phyloP scores from a whole-genome alignment of 2,329 filamentous ascomycete species.

The Venturia pyrina region DNA sequence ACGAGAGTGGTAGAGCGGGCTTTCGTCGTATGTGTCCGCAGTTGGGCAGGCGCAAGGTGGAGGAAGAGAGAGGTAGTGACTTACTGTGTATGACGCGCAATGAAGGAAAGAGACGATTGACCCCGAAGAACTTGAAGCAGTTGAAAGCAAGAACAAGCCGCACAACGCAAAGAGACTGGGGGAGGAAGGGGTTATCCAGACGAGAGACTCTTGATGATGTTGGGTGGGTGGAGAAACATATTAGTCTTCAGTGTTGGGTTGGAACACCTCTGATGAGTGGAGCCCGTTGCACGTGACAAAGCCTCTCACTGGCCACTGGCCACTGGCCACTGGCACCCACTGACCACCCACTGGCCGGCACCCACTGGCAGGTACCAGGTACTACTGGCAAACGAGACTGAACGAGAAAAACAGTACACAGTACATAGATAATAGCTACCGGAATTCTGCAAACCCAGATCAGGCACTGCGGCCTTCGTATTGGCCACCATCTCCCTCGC shows the following conservation, averaged over 20 bases:
- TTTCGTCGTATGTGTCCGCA: neutral
- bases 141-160: conserved; percentile 7
- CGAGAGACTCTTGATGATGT: conserved; percentile 1
- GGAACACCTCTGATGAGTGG: neutral
- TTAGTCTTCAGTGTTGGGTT: neutral
- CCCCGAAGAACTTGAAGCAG: conserved; percentile 1
- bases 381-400: no score
- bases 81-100: conserved; percentile 3
- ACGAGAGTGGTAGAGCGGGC: neutral
- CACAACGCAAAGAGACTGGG: conserved; percentile 8
- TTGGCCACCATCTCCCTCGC: neutral
- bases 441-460: neutral
- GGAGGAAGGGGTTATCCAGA: neutral
- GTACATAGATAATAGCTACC: neutral
- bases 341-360: no score
- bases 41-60: neutral
- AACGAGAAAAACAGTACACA: no score
- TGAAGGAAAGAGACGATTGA: neutral
- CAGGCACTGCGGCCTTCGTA: neutral
- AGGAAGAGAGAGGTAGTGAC: neutral
- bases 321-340: no score
- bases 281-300: neutral
- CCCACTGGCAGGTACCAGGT: no score
- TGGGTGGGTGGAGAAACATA: conserved; percentile 1
- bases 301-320: neutral